These are phyloP conservation scores for Inga oerstediana DNA, from an alignment of 306 rosid genomes.

Conservation along the genomic window DNA sequence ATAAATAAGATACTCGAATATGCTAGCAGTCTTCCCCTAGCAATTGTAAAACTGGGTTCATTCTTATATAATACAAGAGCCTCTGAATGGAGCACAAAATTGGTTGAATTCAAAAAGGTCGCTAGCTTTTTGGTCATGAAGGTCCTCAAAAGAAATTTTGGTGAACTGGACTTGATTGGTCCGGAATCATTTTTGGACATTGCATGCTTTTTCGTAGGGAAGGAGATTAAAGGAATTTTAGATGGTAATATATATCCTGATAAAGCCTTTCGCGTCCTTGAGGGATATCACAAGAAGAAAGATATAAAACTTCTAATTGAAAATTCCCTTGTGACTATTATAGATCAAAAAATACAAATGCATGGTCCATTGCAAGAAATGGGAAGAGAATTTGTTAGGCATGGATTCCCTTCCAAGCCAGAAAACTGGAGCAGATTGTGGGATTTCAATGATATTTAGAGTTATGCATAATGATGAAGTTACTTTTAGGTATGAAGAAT, in stretches of 20 bases:
- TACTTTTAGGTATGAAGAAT: no score
- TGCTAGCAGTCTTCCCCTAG: neutral
- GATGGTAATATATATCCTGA: no score
- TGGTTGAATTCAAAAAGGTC: neutral
- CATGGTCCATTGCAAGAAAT: conserved; percentile 21
- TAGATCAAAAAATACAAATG: conserved; percentile 10
- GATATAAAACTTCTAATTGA: neutral
- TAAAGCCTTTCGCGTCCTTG: no score
- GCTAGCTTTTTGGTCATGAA: neutral
- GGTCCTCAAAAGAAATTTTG: neutral
- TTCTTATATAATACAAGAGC: neutral
- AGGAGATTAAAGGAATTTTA: neutral
- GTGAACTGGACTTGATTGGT: no score
- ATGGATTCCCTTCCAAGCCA: conserved; percentile 18
- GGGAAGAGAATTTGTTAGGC: conserved; percentile 14
- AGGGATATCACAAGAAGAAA: no score
- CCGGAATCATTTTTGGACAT: no score
- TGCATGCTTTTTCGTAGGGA: no score
- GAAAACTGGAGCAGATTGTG: conserved; percentile 41
- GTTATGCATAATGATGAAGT: no score
- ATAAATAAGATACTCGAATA: no score
- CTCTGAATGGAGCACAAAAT: neutral
- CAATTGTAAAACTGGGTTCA: neutral
- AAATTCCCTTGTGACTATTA: conserved; percentile 31
- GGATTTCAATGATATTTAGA: neutral